Percentiles rank a stretch among this genome's conserved stretches.
Conservation (phyloP, 331 rosid genomes). For the Malus hybrid region DNA sequence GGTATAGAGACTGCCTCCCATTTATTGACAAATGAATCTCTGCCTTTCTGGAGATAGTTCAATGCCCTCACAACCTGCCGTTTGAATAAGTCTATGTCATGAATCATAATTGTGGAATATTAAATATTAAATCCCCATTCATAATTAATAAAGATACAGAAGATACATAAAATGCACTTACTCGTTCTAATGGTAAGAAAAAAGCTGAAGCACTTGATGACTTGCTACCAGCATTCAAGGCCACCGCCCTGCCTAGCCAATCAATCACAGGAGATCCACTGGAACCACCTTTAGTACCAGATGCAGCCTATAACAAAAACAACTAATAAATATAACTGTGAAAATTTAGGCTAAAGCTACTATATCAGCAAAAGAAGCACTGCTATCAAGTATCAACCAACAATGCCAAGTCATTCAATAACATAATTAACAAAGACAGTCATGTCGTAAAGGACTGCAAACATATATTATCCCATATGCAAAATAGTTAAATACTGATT, state of each 20-base stretch:
- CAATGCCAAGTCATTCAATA: neutral
- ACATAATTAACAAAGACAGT: neutral
- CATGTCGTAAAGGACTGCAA: neutral
- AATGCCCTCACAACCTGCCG: slow-evolving; percentile 93
- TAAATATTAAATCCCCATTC: slow-evolving; percentile 15
- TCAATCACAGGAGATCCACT: slow-evolving; percentile 98
- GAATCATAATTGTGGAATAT: slow-evolving; percentile 8
- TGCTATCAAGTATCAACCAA: neutral
- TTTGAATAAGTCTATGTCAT: slow-evolving; percentile 9
- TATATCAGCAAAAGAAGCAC: neutral
- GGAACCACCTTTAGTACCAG: slow-evolving; percentile 98
- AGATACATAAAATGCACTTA: slow-evolving; percentile 35
- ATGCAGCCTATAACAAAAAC: slow-evolving; percentile 68
- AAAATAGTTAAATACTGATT: neutral
- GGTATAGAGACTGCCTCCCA: slow-evolving; percentile 83
- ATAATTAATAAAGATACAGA: slow-evolving; percentile 18
- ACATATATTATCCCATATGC: neutral
- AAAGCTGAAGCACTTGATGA: slow-evolving; percentile 92
- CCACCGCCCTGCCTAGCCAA: slow-evolving; percentile 92
- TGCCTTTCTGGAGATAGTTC: slow-evolving; percentile 59
- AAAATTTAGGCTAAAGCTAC: slow-evolving; percentile 2
- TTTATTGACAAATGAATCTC: slow-evolving; percentile 50
- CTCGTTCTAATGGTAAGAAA: slow-evolving; percentile 86
- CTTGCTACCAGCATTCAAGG: slow-evolving; percentile 97
- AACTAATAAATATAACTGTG: neutral